Base-by-base conservation (phyloP, 345 rosid species). In the Rhodamnia rubescens region DNA sequence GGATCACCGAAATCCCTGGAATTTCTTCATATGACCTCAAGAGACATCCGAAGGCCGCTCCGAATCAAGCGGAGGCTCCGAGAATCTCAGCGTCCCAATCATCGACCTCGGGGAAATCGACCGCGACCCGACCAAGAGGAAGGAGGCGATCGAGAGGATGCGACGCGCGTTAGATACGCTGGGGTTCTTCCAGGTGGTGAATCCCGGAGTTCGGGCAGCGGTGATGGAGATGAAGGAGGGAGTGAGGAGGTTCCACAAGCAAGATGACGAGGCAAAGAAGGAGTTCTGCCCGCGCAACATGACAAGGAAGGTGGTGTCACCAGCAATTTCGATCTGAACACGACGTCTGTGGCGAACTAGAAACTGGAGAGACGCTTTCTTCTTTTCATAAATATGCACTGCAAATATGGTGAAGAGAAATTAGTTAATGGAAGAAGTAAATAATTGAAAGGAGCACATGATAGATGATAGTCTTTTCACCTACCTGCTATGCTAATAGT, bases 341-440 rank as follows among this genome's bases (percentile, higher is more conserved):
- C 83, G 54, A 83, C 91, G 2, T 53, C 86, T 4, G 89, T 88
- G 1, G 91, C 93, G 0, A 93, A 86, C 84, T 90, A 93, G 93
- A 90, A 93, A 86, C 84, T 90, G 94, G 93, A 90, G 93, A 53
- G 93, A 93, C 50, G 89, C 93, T 0, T 40, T 91, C 14, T 80
- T 13, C 8, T 44, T 8, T 47, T 8, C 27, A 56, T 56, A 56
- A 24, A 56, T 56, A 24, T 56, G 59, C 27, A 5, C 27, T 24
- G 59, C 59, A 13, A 56, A 56, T 24, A 24, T 0, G 1, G 36
- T 12, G 18, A 6, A 58, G 18, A n/a, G 69, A 58, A 58, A n/a
- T 57, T 2, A 57, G 29, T 57, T 57, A 2, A n/a, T 5, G 12
- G n/a, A 12, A 8, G 12, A 47, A 11, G 8, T 11, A 0, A 54